Evolutionary conservation across 106 monocot genomes (phyloP).

Genomic region (Vanilla planifolia): DNA sequence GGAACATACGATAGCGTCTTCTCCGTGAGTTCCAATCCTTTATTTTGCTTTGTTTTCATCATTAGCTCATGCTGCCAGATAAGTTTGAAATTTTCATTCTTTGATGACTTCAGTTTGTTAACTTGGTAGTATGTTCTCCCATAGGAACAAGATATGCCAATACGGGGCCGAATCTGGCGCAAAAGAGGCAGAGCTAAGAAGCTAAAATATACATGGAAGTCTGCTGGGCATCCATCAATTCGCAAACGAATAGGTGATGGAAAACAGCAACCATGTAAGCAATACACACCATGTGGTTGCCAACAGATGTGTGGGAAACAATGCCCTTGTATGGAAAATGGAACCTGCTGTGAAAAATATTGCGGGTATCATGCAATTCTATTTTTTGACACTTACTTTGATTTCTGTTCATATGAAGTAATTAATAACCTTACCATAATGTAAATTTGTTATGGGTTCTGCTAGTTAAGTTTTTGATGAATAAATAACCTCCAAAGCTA

Average conservation of each 20-base stretch:
- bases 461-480: not conserved
- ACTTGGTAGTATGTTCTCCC: not conserved
- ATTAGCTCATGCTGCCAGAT: not conserved
- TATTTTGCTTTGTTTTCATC: not conserved
- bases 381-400: not conserved
- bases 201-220: slow-evolving; percentile 97
- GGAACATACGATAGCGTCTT: slow-evolving; percentile 7
- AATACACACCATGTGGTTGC: slow-evolving; percentile 92
- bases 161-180: slow-evolving; percentile 62
- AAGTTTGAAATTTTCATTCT: not conserved
- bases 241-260: slow-evolving; percentile 84
- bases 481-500: not conserved
- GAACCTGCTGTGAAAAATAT: slow-evolving; percentile 97
- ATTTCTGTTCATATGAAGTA: no score
- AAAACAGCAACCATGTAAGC: slow-evolving; percentile 70
- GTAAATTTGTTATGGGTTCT: not conserved
- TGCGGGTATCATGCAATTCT: slow-evolving; percentile 59
- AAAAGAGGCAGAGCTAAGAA: slow-evolving; percentile 65
- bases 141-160: slow-evolving; percentile 68
- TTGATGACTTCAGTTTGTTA: not conserved
- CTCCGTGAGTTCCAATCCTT: not conserved
- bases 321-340: slow-evolving; percentile 81
- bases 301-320: slow-evolving; percentile 83
- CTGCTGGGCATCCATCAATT: slow-evolving; percentile 84
- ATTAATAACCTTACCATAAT: not conserved